Conservation (phyloP, 208 protist species). For the Leishmania turanica region DNA sequence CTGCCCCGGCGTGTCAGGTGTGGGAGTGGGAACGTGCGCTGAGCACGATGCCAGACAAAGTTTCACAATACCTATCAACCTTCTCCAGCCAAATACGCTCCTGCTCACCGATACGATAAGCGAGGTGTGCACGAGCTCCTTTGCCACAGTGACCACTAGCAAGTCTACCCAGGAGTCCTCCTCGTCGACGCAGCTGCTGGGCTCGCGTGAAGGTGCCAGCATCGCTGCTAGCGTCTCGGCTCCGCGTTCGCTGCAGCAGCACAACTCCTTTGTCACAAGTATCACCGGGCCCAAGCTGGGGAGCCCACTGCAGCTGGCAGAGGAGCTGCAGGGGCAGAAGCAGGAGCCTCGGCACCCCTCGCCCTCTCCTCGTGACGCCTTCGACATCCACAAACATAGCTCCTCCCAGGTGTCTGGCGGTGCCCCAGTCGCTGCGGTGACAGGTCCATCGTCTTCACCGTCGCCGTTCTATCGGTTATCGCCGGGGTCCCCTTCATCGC, state of each 20-base stretch:
- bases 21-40: background rate
- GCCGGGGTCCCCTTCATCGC: background rate
- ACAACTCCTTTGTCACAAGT: background rate
- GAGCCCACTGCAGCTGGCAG: background rate
- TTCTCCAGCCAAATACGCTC: background rate
- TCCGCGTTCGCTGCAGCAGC: background rate
- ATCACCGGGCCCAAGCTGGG: background rate
- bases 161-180: conserved; percentile 5
- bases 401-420: background rate
- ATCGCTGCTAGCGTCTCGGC: background rate
- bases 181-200: background rate
- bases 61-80: background rate
- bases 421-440: background rate
- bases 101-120: background rate
- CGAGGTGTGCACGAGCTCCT: background rate
- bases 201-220: background rate
- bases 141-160: background rate
- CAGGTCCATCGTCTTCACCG: background rate
- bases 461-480: background rate
- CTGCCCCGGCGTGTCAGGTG: background rate
- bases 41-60: background rate
- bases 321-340: background rate
- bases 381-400: background rate
- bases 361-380: background rate
- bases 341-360: background rate